Evolutionary conservation across 441 rosid species (phyloP).

Genomic region (Pelargonium citronellum): DNA sequence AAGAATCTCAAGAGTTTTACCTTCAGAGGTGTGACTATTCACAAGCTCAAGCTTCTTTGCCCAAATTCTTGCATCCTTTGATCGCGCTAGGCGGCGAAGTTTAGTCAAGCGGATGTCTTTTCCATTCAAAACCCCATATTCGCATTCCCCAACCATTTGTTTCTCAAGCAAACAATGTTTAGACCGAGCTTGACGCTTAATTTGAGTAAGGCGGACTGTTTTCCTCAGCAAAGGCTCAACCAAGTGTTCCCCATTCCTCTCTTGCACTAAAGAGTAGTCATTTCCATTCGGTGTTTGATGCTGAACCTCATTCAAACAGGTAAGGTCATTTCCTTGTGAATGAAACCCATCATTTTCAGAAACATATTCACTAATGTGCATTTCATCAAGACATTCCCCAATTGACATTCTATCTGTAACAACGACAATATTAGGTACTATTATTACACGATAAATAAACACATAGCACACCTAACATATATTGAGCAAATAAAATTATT

Average conservation of each 20-base stretch:
- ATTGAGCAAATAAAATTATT: neutral
- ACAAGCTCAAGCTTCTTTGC: neutral
- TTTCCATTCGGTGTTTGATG: neutral
- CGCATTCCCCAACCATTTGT: neutral
- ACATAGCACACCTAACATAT: neutral
- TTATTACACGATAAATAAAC: neutral
- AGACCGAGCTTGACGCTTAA: conserved; percentile 6
- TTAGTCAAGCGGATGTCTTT: neutral
- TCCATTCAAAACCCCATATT: neutral
- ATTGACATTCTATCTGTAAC: neutral
- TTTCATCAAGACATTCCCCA: neutral
- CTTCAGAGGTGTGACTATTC: neutral
- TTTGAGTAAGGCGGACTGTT: neutral
- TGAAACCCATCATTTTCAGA: neutral
- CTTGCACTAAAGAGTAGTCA: neutral
- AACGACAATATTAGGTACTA: neutral
- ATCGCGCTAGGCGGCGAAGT: neutral
- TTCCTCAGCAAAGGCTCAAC: neutral
- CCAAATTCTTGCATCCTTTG: neutral
- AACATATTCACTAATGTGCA: neutral
- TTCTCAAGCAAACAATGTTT: neutral
- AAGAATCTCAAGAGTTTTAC: neutral
- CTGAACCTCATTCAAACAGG: neutral
- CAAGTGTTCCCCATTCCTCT: neutral
- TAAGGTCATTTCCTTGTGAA: neutral